A percentile compares a stretch with the other conserved stretches of the same genome.
These are phyloP conservation scores for Talaromyces trachyspermus DNA, from an alignment of 495 filamentous ascomycete species.

Conservation along the genomic window DNA sequence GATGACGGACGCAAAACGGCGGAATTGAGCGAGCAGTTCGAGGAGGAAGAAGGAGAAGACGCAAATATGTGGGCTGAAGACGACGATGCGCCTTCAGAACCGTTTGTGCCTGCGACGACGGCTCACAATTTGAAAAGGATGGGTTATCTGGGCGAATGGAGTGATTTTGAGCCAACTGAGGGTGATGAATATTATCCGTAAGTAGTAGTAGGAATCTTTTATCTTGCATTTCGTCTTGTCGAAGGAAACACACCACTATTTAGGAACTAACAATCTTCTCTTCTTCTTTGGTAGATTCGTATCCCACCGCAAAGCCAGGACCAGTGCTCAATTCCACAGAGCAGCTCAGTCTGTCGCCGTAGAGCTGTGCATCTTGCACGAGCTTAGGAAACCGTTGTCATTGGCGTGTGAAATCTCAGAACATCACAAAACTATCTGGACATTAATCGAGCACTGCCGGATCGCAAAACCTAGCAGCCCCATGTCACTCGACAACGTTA, in stretches of 20 bases:
- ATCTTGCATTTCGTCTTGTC: not conserved
- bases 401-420: constrained; percentile 22
- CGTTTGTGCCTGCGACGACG: constrained; percentile 51
- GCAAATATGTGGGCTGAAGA: constrained; percentile 11
- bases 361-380: constrained; percentile 35
- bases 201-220: constrained; percentile 8
- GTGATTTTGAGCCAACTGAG: constrained; percentile 15
- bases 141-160: constrained; percentile 46
- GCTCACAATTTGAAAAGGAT: constrained; percentile 52
- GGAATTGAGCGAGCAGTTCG: constrained; percentile 9
- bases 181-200: constrained; percentile 22
- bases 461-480: constrained; percentile 16
- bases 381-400: constrained; percentile 26
- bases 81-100: constrained; percentile 5
- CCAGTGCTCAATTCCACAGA: constrained; percentile 9
- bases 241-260: no score
- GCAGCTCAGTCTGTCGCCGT: constrained; percentile 39
- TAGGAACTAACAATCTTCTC: no score
- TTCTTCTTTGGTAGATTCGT: constrained; percentile 1
- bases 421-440: constrained; percentile 23
- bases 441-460: constrained; percentile 21
- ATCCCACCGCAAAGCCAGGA: not conserved
- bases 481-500: constrained; percentile 18
- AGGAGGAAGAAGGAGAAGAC: constrained; percentile 13
- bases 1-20: not conserved